A percentile compares a stretch with the other conserved stretches of the same genome.
Evolutionary conservation across 2,329 filamentous ascomycete species (phyloP).

Genomic region (Chrysoporthe austroafricana): DNA sequence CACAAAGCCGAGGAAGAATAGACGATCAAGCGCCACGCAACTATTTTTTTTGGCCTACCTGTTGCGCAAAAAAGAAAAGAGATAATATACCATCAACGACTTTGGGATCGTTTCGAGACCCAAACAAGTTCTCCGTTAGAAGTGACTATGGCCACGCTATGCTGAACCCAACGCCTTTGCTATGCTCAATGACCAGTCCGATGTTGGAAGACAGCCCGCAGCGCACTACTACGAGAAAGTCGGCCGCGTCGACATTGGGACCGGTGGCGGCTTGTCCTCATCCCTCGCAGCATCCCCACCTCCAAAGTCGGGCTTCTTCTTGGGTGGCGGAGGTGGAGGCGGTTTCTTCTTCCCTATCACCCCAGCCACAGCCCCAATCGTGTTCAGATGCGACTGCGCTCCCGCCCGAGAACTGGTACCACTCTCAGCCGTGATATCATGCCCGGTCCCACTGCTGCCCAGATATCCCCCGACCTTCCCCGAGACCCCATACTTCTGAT

Average conservation of each 20-base stretch:
- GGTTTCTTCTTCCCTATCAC: conserved; percentile 56
- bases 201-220: neutral
- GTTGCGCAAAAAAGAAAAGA: conserved; percentile 9
- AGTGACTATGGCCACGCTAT: conserved; percentile 3
- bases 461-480: conserved; percentile 41
- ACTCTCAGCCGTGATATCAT: conserved; percentile 5
- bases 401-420: conserved; percentile 9
- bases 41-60: conserved; percentile 23
- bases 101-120: conserved; percentile 17
- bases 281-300: conserved; percentile 29
- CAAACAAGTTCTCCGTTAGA: neutral
- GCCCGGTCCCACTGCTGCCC: conserved; percentile 17
- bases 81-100: conserved; percentile 26
- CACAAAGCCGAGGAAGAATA: conserved; percentile 15
- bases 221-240: conserved; percentile 42
- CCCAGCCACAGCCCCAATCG: conserved; percentile 27
- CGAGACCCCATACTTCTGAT: conserved; percentile 64
- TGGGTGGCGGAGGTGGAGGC: conserved; percentile 53
- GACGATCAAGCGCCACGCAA: conserved; percentile 19
- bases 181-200: neutral
- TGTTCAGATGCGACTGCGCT: conserved; percentile 21
- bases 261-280: conserved; percentile 50
- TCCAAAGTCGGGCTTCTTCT: conserved; percentile 50
- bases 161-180: conserved; percentile 16
- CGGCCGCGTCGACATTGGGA: conserved; percentile 57